Evolutionary conservation across 1,139 yeast species (phyloP).

Genomic region (Pneumocystis oryctolagi): DNA sequence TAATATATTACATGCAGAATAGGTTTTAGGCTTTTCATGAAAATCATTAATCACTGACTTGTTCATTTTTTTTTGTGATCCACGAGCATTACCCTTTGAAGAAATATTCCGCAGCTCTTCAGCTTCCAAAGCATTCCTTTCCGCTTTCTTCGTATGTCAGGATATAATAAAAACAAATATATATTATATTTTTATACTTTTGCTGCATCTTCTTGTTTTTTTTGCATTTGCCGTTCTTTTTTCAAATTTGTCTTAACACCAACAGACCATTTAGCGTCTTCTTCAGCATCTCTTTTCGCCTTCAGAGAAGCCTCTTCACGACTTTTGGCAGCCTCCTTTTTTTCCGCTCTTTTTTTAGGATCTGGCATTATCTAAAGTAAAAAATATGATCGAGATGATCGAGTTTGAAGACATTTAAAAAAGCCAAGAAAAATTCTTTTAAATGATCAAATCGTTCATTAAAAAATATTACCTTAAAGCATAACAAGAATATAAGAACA

Average conservation of each 20-base stretch:
- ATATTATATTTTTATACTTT: not conserved
- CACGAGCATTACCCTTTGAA: slow-evolving; percentile 52
- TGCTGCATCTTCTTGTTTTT: slow-evolving; percentile 3
- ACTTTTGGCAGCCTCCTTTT: slow-evolving; percentile 8
- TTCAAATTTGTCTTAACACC: slow-evolving; percentile 45
- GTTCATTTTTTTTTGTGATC: slow-evolving; percentile 56
- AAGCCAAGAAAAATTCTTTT: not conserved
- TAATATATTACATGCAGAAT: slow-evolving; percentile 10
- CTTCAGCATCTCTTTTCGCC: slow-evolving; percentile 53
- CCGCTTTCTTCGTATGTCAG: slow-evolving; percentile 20
- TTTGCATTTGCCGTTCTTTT: slow-evolving; percentile 15
- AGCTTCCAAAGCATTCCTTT: slow-evolving; percentile 31
- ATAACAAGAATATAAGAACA: not conserved
- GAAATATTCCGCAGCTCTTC: slow-evolving; percentile 56
- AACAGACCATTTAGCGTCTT: slow-evolving; percentile 52
- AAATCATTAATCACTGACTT: slow-evolving; percentile 53
- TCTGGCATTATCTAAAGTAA: slow-evolving; percentile 5
- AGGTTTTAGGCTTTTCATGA: slow-evolving; percentile 23
- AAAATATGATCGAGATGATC: not conserved
- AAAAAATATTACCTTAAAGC: not conserved
- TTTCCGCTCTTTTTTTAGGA: slow-evolving; percentile 11
- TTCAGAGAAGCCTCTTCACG: slow-evolving; percentile 54
- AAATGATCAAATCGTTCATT: too few species aligned
- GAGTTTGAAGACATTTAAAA: not conserved
- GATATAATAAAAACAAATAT: not conserved